Evolutionary conservation across 306 rosid species (phyloP).

Genomic region (Quercus cerris): DNA sequence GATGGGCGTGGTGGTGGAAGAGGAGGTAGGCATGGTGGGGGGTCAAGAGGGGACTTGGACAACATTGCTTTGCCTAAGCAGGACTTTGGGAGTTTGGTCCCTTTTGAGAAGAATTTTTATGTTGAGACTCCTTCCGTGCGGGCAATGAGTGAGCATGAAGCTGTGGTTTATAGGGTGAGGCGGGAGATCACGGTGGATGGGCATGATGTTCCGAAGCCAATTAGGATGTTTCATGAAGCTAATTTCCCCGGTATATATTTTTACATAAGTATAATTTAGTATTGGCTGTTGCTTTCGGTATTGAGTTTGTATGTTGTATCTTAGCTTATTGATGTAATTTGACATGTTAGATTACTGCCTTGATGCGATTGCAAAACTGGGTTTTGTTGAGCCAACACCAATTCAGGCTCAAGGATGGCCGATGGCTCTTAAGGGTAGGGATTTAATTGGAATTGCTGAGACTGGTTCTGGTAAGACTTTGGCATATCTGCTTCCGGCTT

Average conservation of each 20-base stretch:
- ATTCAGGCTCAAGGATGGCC: constrained; percentile 99
- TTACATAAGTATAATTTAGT: neutral
- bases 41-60: constrained; percentile 75
- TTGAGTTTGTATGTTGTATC: neutral
- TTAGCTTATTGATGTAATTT: constrained; percentile 12
- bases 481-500: constrained; percentile 81
- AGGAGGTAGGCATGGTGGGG: constrained; percentile 64
- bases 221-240: constrained; percentile 68
- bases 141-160: constrained; percentile 76
- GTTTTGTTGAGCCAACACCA: constrained; percentile 93
- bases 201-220: constrained; percentile 75
- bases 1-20: constrained; percentile 42
- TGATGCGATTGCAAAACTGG: constrained; percentile 80
- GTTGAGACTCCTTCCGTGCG: constrained; percentile 52
- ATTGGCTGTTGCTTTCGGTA: neutral
- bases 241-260: constrained; percentile 69
- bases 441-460: constrained; percentile 94
- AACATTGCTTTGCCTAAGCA: constrained; percentile 70
- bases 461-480: constrained; percentile 98
- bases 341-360: constrained; percentile 66
- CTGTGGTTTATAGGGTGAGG: constrained; percentile 48
- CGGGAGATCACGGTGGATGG: constrained; percentile 87
- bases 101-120: constrained; percentile 84
- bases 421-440: constrained; percentile 95
- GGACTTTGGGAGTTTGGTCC: constrained; percentile 74